Evolutionary conservation across 306 rosid genomes (phyloP).

Genomic region (Prosopis cineraria): DNA sequence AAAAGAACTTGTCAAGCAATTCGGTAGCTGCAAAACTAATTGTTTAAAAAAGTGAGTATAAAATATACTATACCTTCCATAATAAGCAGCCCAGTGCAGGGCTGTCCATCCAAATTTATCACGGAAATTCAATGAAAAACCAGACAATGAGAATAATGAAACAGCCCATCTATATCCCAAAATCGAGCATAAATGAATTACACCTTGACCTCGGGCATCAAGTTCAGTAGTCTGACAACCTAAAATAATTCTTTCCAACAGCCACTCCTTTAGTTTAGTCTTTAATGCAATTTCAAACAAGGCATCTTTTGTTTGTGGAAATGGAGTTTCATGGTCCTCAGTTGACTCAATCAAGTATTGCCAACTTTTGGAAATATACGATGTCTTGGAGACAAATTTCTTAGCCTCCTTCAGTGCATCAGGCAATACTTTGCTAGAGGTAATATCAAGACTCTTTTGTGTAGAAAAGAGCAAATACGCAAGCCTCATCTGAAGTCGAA

Average conservation of each 20-base stretch:
- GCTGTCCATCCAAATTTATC: constrained; percentile 98
- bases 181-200: constrained; percentile 88
- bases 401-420: constrained; percentile 61
- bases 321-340: constrained; percentile 48
- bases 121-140: constrained; percentile 86
- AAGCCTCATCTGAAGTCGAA: constrained; percentile 74
- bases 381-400: constrained; percentile 60
- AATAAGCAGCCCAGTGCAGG: constrained; percentile 96
- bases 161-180: constrained; percentile 89
- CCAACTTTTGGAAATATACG: constrained; percentile 68
- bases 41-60: constrained; percentile 27
- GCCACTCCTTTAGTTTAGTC: constrained; percentile 80
- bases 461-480: constrained; percentile 67
- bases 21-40: constrained; percentile 12
- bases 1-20: constrained; percentile 20
- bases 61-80: constrained; percentile 69
- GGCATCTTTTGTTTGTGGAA: constrained; percentile 69
- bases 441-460: constrained; percentile 57
- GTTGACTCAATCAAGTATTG: constrained; percentile 54
- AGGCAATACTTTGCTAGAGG: constrained; percentile 57
- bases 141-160: constrained; percentile 72
- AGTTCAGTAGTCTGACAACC: constrained; percentile 64
- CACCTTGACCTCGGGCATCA: constrained; percentile 86
- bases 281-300: constrained; percentile 63
- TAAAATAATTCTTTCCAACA: constrained; percentile 71